Evolutionary conservation across 2,329 filamentous ascomycete species (phyloP).

Genomic region (Ophiosphaerella korrae): DNA sequence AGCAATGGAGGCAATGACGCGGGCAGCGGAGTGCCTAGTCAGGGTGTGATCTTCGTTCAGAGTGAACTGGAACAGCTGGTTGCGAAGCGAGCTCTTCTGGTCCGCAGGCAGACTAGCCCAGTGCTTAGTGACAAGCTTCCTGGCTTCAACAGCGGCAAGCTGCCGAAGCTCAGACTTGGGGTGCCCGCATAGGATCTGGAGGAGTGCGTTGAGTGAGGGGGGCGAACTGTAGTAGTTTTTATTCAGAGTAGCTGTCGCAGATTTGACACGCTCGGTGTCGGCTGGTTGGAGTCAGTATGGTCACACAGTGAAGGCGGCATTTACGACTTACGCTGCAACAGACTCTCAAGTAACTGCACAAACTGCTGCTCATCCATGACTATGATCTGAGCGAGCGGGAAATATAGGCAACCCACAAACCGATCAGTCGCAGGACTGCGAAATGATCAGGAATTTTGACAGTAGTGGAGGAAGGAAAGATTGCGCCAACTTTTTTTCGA

Average conservation of each 20-base stretch:
- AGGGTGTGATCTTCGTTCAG: conserved; percentile 78
- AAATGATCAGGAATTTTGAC: conserved; percentile 26
- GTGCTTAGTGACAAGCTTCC: conserved; percentile 81
- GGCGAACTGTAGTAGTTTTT: conserved; percentile 91
- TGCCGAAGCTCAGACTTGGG: conserved; percentile 75
- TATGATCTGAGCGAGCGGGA: conserved; percentile 25
- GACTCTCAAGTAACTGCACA: conserved; percentile 82
- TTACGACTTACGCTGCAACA: conserved; percentile 76
- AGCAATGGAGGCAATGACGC: conserved; percentile 85
- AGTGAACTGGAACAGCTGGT: conserved; percentile 81
- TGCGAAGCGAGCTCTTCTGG: conserved; percentile 80
- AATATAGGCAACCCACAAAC: conserved; percentile 27
- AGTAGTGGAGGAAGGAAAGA: conserved; percentile 18
- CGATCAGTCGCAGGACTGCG: conserved; percentile 27
- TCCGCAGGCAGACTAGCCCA: conserved; percentile 75
- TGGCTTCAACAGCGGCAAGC: conserved; percentile 87
- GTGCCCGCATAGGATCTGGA: conserved; percentile 86
- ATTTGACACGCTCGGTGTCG: conserved; percentile 76
- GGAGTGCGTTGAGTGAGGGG: conserved; percentile 80
- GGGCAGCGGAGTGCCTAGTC: conserved; percentile 83
- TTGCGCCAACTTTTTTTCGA: conserved; percentile 14
- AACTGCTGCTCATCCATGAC: conserved; percentile 82
- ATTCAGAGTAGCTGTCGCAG: conserved; percentile 85
- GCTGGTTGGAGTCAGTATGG: conserved; percentile 61
- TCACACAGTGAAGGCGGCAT: not conserved